Conservation (phyloP, 139 green algal species). For the Chlamydomonas schloesseri region DNA sequence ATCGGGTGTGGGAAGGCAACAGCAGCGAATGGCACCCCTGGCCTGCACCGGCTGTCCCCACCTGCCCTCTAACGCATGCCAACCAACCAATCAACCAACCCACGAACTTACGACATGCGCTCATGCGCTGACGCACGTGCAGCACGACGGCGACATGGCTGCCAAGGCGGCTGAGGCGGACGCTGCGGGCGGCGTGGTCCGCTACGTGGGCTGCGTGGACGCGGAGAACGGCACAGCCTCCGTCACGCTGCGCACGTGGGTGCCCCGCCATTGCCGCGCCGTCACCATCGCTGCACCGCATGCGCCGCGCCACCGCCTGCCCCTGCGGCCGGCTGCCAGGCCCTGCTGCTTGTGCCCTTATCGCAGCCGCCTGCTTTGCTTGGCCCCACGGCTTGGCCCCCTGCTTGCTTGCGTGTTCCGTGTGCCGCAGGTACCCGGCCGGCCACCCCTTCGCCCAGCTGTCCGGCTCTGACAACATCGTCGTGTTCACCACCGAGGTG, state of each 20-base stretch:
- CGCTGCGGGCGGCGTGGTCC: constrained; percentile 78
- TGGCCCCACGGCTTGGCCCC: too few relatives aligned
- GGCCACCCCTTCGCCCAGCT: constrained; percentile 92
- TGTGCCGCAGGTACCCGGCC: constrained; percentile 78
- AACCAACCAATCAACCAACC: too few relatives aligned
- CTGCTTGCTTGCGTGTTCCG: too few relatives aligned
- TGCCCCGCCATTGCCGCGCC: background rate
- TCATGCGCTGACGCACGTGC: too few relatives aligned
- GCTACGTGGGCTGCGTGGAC: constrained; percentile 94
- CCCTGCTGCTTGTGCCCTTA: background rate
- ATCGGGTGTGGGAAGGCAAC: too few relatives aligned
- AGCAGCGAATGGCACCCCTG: too few relatives aligned
- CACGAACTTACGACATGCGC: too few relatives aligned
- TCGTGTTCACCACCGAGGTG: constrained; percentile 46
- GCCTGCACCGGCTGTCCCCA: too few relatives aligned
- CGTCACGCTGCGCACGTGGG: constrained; percentile 81
- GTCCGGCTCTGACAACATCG: constrained; percentile 87
- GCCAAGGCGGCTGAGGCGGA: constrained; percentile 72
- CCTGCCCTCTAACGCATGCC: too few relatives aligned
- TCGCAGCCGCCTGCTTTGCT: background rate
- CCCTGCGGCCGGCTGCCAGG: too few relatives aligned
- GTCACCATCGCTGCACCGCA: background rate
- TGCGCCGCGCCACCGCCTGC: background rate
- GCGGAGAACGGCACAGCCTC: constrained; percentile 70
- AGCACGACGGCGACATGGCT: constrained; percentile 89